phyloP scores from a whole-genome alignment of 83 land plant species.

The Picea engelmannii region DNA sequence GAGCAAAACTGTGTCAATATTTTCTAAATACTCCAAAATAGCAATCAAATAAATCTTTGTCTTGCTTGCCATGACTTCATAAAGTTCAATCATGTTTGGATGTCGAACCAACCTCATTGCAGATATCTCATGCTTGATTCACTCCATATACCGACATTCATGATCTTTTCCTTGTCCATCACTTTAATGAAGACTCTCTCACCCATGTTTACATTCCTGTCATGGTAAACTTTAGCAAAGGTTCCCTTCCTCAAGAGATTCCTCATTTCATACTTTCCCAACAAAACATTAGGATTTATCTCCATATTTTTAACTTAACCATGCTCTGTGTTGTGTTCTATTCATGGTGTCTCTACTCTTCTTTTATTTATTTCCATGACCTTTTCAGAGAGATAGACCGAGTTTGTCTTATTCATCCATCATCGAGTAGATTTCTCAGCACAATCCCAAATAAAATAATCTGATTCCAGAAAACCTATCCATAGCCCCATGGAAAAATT shows the following conservation, averaged over 20 bases:
- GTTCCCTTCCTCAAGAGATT: slow-evolving; percentile 34
- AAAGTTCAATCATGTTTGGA: slow-evolving; percentile 46
- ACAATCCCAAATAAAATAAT: too few relatives aligned
- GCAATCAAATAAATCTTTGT: too few relatives aligned
- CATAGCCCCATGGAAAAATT: too few relatives aligned
- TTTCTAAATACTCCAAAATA: too few relatives aligned
- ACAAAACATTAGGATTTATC: neutral
- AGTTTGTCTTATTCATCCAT: too few relatives aligned
- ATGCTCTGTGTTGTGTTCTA: too few relatives aligned
- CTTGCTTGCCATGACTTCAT: slow-evolving; percentile 26
- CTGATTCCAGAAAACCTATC: too few relatives aligned
- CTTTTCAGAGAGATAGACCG: too few relatives aligned
- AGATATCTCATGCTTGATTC: slow-evolving; percentile 41
- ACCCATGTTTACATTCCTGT: slow-evolving; percentile 13
- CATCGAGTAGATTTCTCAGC: too few relatives aligned
- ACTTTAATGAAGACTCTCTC: slow-evolving; percentile 30
- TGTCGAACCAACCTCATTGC: slow-evolving; percentile 43
- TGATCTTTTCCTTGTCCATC: slow-evolving; percentile 26
- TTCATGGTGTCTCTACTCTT: too few relatives aligned
- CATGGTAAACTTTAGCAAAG: slow-evolving; percentile 39
- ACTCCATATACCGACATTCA: neutral
- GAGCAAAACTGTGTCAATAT: too few relatives aligned
- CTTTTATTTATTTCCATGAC: too few relatives aligned
- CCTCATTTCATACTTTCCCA: slow-evolving; percentile 18
- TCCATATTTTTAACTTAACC: neutral